phyloP scores from a whole-genome alignment of 2,329 filamentous ascomycete species.

The Lasiodiplodia sp. region DNA sequence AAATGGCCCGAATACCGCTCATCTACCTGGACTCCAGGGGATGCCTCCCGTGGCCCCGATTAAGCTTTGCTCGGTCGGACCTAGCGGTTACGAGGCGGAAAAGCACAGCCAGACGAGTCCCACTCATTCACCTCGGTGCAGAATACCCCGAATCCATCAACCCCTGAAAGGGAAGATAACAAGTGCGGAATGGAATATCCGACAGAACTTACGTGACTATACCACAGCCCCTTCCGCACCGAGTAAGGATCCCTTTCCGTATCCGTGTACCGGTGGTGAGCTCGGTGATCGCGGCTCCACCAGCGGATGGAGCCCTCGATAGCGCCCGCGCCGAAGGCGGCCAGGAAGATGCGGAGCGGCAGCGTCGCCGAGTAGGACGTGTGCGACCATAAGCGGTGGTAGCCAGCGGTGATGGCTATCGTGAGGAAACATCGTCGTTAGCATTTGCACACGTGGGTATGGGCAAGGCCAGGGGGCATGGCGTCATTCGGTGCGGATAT shows the following conservation, averaged over 20 bases:
- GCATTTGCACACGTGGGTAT: slow-evolving; percentile 1
- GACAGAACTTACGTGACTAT: slow-evolving; percentile 21
- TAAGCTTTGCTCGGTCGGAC: not conserved
- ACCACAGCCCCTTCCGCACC: slow-evolving; percentile 78
- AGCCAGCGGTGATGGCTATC: slow-evolving; percentile 57
- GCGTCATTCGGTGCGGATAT: not conserved
- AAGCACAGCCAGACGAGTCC: not conserved
- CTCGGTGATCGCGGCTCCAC: slow-evolving; percentile 88
- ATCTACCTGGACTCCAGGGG: no score
- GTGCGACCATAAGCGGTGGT: slow-evolving; percentile 87
- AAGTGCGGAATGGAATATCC: not conserved
- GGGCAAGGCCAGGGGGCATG: no score
- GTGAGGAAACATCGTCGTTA: not conserved
- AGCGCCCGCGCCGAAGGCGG: slow-evolving; percentile 80
- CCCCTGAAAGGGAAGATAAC: not conserved
- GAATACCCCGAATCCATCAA: not conserved
- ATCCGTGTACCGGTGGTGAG: slow-evolving; percentile 91
- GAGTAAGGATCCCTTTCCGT: slow-evolving; percentile 93
- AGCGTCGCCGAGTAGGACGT: slow-evolving; percentile 79
- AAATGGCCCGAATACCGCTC: no score
- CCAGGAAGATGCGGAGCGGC: slow-evolving; percentile 82
- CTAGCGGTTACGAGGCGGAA: not conserved
- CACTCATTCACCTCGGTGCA: not conserved
- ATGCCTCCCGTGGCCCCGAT: not conserved
- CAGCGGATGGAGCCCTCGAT: slow-evolving; percentile 87